phyloP scores from a whole-genome alignment of 2,329 filamentous ascomycete species.

The Phaeoacremonium minimum region DNA sequence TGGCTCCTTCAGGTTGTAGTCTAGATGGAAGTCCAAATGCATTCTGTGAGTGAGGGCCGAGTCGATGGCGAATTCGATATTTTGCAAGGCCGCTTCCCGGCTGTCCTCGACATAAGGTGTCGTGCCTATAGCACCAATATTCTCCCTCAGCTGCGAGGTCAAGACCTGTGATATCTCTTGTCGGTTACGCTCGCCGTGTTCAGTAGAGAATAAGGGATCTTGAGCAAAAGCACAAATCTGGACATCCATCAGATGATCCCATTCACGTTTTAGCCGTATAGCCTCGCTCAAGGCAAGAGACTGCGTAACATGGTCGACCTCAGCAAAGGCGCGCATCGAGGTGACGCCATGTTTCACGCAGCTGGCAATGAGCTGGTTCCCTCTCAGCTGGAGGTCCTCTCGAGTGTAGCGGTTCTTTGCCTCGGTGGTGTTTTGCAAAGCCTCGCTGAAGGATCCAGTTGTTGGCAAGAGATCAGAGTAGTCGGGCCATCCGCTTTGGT shows the following conservation, averaged over 20 bases:
- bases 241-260: conserved; percentile 47
- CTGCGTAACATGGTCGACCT: conserved; percentile 60
- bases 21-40: conserved; percentile 68
- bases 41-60: conserved; percentile 44
- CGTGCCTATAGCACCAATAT: conserved; percentile 58
- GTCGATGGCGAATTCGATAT: conserved; percentile 60
- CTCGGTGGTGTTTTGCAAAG: conserved; percentile 41
- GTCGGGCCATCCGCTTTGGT: conserved; percentile 35
- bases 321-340: conserved; percentile 66
- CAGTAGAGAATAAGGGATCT: conserved; percentile 58
- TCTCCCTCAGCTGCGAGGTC: conserved; percentile 10
- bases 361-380: conserved; percentile 61
- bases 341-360: conserved; percentile 63
- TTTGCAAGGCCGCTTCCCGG: conserved; percentile 40
- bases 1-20: conserved; percentile 57
- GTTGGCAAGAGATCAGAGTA: conserved; percentile 57
- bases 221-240: conserved; percentile 72
- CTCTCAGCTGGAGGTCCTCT: conserved; percentile 60
- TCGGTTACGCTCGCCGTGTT: conserved; percentile 44
- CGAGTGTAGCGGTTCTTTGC: conserved; percentile 62
- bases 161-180: conserved; percentile 33
- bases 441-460: conserved; percentile 61
- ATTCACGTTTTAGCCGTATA: conserved; percentile 50
- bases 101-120: conserved; percentile 66
- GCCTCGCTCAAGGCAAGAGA: conserved; percentile 41